A percentile compares a stretch with the other conserved stretches of the same genome.
Conservation (phyloP, 176 grass and related monocot genomes). For the barley (Hordeum vulgare) region MorexV3_pseudomolecules_assembly NC_058522.1:144212853-144213352, state of each 20-base stretch:
- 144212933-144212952: conserved; percentile 66
- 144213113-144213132: neutral
- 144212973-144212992: conserved; percentile 57
- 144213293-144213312: neutral
- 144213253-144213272: neutral
- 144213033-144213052: neutral
- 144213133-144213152: neutral
- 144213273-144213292: neutral
- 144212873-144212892: conserved; percentile 92
- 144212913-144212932: conserved; percentile 88
- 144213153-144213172: neutral
- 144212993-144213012: neutral
- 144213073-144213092: neutral
- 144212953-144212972: conserved; percentile 64
- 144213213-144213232: neutral
- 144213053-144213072: neutral
- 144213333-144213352: neutral
- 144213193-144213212: neutral
- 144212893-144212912: conserved; percentile 90
- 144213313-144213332: too few species aligned
- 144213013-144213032: neutral
- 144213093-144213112: neutral
- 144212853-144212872: conserved; percentile 94
- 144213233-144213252: neutral
- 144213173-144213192: neutral